Percentiles rank a stretch among this genome's conserved stretches.
These are phyloP conservation scores for Fusarium kyushuense DNA, from an alignment of 2,329 filamentous ascomycete species.

Conservation along the genomic window DNA sequence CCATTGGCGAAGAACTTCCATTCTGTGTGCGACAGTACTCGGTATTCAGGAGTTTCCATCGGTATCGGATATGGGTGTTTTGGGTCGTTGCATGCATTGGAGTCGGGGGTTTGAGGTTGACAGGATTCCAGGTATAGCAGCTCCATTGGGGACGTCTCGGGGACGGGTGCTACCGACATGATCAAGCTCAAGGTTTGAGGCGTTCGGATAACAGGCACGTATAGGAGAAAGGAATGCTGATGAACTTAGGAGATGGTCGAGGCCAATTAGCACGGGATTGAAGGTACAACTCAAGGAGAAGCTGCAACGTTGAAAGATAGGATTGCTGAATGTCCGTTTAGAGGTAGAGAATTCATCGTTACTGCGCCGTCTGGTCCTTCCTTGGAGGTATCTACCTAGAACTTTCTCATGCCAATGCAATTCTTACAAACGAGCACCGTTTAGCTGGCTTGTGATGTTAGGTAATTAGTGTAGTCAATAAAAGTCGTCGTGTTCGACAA, in stretches of 20 bases:
- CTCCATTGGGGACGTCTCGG: background rate
- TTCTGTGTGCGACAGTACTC: slow-evolving; percentile 59
- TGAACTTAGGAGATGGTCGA: background rate
- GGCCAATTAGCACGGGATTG: no score
- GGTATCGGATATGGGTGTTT: background rate
- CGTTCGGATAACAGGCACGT: background rate
- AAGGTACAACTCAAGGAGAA: no score
- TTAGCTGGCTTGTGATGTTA: no score
- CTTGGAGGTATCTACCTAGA: no score
- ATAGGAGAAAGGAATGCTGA: background rate
- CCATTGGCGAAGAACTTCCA: slow-evolving; percentile 62
- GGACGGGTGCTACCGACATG: background rate
- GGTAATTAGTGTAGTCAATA: no score
- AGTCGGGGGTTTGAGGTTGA: slow-evolving; percentile 1
- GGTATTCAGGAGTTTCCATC: slow-evolving; percentile 43
- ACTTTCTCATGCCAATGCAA: no score
- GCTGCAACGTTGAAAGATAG: no score
- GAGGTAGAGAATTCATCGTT: background rate
- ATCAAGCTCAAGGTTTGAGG: background rate
- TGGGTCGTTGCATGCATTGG: background rate
- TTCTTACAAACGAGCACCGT: no score
- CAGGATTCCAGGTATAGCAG: background rate
- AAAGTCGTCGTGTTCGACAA: background rate
- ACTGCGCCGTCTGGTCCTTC: background rate
- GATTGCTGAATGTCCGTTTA: background rate